These are phyloP conservation scores for Sporothrix brunneoviolacea DNA, from an alignment of 2,329 filamentous ascomycete genomes.

Conservation along the genomic window DNA sequence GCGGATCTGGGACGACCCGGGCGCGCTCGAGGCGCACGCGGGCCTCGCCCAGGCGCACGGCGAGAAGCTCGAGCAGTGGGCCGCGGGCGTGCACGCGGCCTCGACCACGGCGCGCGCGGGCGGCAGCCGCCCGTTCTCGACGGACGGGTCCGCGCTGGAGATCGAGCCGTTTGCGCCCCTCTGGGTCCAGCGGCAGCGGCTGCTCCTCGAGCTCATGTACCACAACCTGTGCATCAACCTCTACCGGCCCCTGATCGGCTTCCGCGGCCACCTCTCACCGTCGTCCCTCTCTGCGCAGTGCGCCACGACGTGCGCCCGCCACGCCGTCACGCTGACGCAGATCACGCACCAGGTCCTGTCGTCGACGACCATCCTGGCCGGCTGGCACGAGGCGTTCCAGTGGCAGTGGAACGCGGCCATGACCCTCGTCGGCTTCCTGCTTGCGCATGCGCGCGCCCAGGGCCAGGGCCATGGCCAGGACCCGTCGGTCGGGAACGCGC, in stretches of 20 bases:
- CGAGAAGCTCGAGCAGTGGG: neutral
- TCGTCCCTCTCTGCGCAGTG: no score
- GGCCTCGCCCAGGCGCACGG: neutral
- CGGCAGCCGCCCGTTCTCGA: neutral
- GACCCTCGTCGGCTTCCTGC: neutral
- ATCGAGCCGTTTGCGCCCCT: conserved; percentile 4
- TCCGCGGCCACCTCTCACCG: no score
- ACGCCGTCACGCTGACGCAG: conserved; percentile 1
- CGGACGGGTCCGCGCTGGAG: neutral
- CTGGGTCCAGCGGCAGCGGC: conserved; percentile 3
- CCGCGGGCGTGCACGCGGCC: neutral
- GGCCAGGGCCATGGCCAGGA: neutral
- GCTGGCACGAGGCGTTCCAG: conserved; percentile 5
- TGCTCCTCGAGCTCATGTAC: conserved; percentile 1
- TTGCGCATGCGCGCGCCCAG: neutral
- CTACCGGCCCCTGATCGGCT: conserved; percentile 5
- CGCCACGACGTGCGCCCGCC: neutral
- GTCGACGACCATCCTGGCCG: neutral
- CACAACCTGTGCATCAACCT: conserved; percentile 6
- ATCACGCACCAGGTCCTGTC: conserved; percentile 5
- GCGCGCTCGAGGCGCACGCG: neutral
- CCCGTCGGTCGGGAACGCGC: neutral
- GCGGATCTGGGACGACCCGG: neutral
- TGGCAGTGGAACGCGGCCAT: conserved; percentile 9
- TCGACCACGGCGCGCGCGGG: neutral